Conservation (phyloP, 1,139 yeast species). For the Geotrichum aggregatum region DNA sequence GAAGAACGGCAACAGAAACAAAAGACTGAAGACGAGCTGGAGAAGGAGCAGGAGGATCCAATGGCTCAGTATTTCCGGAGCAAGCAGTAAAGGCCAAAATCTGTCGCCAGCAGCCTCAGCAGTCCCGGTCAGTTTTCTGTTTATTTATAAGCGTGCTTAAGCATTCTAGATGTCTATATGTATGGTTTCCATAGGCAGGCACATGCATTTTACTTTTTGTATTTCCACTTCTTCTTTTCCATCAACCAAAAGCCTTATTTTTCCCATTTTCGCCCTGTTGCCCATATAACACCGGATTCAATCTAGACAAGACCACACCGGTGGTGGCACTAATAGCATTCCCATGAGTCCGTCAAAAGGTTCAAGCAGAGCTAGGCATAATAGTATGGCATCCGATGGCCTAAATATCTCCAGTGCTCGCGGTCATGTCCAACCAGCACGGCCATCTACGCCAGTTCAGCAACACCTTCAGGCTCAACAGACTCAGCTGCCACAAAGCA, state of each 20-base stretch:
- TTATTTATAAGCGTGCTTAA: too few species aligned
- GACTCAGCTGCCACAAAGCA: not conserved
- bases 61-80: slow-evolving; percentile 17
- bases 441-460: slow-evolving; percentile 6
- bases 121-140: too few species aligned
- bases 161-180: too few species aligned
- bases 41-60: slow-evolving; percentile 18
- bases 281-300: too few species aligned
- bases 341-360: slow-evolving; percentile 4
- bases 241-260: too few species aligned
- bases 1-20: not conserved
- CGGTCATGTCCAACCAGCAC: not conserved
- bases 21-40: slow-evolving; percentile 12
- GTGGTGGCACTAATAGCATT: slow-evolving; percentile 3
- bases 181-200: too few species aligned
- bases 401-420: not conserved
- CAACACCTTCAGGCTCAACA: too few species aligned
- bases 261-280: too few species aligned
- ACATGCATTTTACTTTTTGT: too few species aligned
- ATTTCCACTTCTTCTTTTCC: too few species aligned
- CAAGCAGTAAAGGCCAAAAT: slow-evolving; percentile 3
- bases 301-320: not conserved
- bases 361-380: too few species aligned
- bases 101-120: not conserved
- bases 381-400: too few species aligned